These are phyloP conservation scores for Xylariaceae sp. DNA, from an alignment of 2,329 filamentous ascomycete species.

Conservation along the genomic window DNA sequence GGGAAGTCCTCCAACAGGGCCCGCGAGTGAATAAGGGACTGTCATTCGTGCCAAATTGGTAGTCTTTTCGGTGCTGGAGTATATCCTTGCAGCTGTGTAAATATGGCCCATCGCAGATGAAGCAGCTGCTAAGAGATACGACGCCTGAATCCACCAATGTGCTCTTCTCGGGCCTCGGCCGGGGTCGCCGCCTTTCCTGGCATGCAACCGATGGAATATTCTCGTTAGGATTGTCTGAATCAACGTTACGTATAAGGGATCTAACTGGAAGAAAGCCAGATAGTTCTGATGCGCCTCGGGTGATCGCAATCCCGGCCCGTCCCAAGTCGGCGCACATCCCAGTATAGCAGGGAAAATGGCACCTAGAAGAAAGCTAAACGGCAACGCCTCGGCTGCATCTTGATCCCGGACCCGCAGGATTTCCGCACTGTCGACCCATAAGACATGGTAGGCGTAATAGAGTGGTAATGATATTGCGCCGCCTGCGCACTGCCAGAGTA, in stretches of 20 bases:
- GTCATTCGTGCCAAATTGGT: conserved; percentile 30
- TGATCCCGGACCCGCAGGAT: conserved; percentile 24
- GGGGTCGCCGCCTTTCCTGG: not conserved
- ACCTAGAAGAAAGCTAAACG: conserved; percentile 35
- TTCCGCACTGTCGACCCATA: conserved; percentile 27
- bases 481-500: conserved; percentile 35
- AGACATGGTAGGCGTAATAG: conserved; percentile 34
- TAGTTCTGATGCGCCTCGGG: conserved; percentile 32
- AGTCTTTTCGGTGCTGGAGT: conserved; percentile 17
- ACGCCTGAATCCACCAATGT: conserved; percentile 27
- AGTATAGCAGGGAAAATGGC: conserved; percentile 32
- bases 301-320: conserved; percentile 26
- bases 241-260: conserved; percentile 33
- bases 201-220: conserved; percentile 10
- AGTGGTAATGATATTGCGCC: conserved; percentile 36
- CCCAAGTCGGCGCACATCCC: conserved; percentile 35
- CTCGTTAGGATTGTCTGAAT: conserved; percentile 17
- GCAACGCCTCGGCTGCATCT: conserved; percentile 27
- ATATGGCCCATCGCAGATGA: conserved; percentile 29
- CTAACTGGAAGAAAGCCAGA: conserved; percentile 33
- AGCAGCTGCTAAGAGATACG: conserved; percentile 32
- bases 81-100: conserved; percentile 27
- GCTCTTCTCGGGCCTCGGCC: conserved; percentile 11
- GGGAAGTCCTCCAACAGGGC: conserved; percentile 24
- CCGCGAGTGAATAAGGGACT: conserved; percentile 26